phyloP scores from a whole-genome alignment of 225 moss, liverwort and hornwort genomes.

The Physcomitrium patens region DNA sequence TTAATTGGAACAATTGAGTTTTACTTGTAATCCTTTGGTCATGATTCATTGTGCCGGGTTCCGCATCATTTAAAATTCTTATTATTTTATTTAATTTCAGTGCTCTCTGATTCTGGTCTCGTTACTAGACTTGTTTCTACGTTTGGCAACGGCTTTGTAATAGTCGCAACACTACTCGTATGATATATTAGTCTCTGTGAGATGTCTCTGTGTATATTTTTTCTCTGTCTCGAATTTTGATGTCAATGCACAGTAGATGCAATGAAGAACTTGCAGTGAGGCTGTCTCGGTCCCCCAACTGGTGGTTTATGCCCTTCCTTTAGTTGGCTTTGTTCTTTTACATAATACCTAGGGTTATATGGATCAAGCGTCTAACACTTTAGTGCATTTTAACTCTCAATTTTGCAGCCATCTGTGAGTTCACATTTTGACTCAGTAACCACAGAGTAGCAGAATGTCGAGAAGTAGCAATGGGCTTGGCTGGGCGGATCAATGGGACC shows the following conservation, averaged over 20 bases:
- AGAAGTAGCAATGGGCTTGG: constrained; percentile 63
- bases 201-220: too few species aligned
- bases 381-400: background rate
- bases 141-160: too few species aligned
- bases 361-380: constrained; percentile 9
- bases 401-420: constrained; percentile 19
- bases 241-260: background rate
- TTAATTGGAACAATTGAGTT: too few species aligned
- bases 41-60: too few species aligned
- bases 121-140: too few species aligned
- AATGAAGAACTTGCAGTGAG: constrained; percentile 17
- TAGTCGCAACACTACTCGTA: too few species aligned
- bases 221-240: too few species aligned
- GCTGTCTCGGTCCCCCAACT: background rate
- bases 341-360: background rate
- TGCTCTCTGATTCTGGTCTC: too few species aligned
- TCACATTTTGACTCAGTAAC: constrained; percentile 6
- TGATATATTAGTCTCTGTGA: too few species aligned
- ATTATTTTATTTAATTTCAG: too few species aligned
- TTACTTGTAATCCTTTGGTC: too few species aligned
- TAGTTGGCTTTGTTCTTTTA: background rate
- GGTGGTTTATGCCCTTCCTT: constrained; percentile 11
- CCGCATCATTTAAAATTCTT: too few species aligned
- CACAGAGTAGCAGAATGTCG: constrained; percentile 32
- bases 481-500: constrained; percentile 95